These are phyloP conservation scores for Aspergillus wentii DNA, from an alignment of 495 filamentous ascomycete species.

Conservation along the genomic window DNA sequence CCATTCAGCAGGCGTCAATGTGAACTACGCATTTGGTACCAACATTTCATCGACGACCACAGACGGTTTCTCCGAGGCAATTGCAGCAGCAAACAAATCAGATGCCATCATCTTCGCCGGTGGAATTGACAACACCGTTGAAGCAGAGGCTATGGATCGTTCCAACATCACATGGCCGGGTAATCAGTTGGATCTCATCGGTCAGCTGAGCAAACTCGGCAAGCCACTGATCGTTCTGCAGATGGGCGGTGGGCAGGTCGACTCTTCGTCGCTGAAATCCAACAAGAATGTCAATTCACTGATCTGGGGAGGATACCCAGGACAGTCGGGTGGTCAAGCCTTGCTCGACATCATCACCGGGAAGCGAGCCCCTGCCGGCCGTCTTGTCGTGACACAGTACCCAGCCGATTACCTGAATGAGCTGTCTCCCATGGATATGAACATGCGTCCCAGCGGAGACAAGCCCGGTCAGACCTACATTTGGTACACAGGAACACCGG, in stretches of 20 bases:
- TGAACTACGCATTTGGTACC: conserved; percentile 46
- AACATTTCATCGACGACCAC: conserved; percentile 37
- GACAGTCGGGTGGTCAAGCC: conserved; percentile 54
- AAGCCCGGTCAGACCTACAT: conserved; percentile 55
- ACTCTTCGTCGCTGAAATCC: conserved; percentile 45
- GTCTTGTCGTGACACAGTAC: conserved; percentile 55
- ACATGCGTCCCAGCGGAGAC: conserved; percentile 39
- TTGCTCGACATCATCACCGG: conserved; percentile 52
- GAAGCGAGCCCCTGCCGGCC: conserved; percentile 50
- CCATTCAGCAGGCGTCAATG: conserved; percentile 28
- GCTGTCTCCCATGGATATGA: conserved; percentile 54
- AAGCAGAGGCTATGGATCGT: conserved; percentile 52
- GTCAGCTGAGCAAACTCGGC: conserved; percentile 38
- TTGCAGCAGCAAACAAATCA: conserved; percentile 43
- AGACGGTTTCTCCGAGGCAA: conserved; percentile 31
- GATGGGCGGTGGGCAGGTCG: conserved; percentile 56
- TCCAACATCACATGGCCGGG: conserved; percentile 53
- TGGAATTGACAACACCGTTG: conserved; percentile 53
- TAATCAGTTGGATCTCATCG: conserved; percentile 51
- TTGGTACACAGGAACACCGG: conserved; percentile 52
- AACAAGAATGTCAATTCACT: conserved; percentile 49
- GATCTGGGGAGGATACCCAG: conserved; percentile 56
- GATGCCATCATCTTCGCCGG: conserved; percentile 54
- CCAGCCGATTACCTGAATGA: conserved; percentile 47
- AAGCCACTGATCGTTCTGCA: conserved; percentile 56